These are phyloP conservation scores for Sclerotinia minor DNA, from an alignment of 2,329 filamentous ascomycete species.

Conservation along the genomic window DNA sequence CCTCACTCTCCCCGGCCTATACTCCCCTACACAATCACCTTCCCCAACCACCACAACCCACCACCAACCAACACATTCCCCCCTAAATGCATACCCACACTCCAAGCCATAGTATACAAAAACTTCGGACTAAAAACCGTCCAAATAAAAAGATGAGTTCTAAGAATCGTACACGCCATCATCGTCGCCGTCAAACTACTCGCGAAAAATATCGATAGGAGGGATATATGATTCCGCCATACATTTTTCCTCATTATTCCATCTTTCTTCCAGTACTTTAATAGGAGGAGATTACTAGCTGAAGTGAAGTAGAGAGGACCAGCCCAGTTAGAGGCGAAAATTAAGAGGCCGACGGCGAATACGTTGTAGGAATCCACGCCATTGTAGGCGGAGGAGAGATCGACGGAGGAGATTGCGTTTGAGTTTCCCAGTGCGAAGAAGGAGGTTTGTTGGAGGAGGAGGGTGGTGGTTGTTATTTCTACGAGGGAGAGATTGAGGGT, in stretches of 20 bases:
- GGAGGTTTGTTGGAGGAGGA: conserved; percentile 76
- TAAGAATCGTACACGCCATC: conserved; percentile 78
- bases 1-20: not conserved
- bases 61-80: conserved; percentile 67
- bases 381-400: conserved; percentile 93
- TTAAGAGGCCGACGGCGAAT: conserved; percentile 75
- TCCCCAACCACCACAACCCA: conserved; percentile 56
- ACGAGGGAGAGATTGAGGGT: conserved; percentile 50
- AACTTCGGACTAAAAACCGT: conserved; percentile 98
- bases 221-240: conserved; percentile 53
- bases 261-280: conserved; percentile 40
- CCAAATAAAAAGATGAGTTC: conserved; percentile 96
- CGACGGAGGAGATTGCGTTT: conserved; percentile 94
- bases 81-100: conserved; percentile 73
- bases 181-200: conserved; percentile 72
- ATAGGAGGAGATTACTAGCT: conserved; percentile 60
- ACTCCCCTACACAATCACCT: conserved; percentile 36
- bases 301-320: conserved; percentile 85
- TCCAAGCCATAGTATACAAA: conserved; percentile 89
- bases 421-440: conserved; percentile 92
- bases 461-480: conserved; percentile 66
- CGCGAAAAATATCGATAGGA: conserved; percentile 71
- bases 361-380: conserved; percentile 81
- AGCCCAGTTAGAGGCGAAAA: conserved; percentile 89
- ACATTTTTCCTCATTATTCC: conserved; percentile 26